A percentile compares a stretch with the other conserved stretches of the same genome.
These are phyloP conservation scores for Lichtheimia corymbifera DNA, from an alignment of 371 early-diverging fungal genomes.

Conservation along the genomic window DNA sequence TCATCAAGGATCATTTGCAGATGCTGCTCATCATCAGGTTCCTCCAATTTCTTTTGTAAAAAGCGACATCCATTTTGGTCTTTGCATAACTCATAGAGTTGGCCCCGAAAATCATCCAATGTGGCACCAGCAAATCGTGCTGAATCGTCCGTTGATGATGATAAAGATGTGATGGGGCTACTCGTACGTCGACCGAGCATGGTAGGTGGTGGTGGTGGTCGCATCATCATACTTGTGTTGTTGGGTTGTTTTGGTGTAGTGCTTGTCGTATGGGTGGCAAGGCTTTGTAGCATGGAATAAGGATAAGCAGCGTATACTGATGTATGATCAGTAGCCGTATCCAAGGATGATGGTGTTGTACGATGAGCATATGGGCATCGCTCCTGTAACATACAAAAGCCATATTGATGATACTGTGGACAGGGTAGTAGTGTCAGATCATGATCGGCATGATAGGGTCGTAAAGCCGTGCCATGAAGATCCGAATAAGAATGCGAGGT, in stretches of 20 bases:
- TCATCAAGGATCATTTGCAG: constrained; percentile 72
- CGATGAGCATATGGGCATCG: constrained; percentile 59
- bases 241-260: not conserved
- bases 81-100: constrained; percentile 78
- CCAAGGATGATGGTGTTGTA: constrained; percentile 12
- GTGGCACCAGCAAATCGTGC: constrained; percentile 67
- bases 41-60: constrained; percentile 84
- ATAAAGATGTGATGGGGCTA: constrained; percentile 9
- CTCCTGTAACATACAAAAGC: constrained; percentile 61
- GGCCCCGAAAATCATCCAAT: constrained; percentile 70
- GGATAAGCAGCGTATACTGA: constrained; percentile 13
- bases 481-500: constrained; percentile 34
- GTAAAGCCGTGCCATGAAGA: constrained; percentile 26
- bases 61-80: constrained; percentile 92
- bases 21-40: constrained; percentile 54
- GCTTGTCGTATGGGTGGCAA: constrained; percentile 1
- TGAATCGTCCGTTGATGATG: constrained; percentile 25
- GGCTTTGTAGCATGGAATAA: constrained; percentile 18
- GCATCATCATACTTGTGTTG: not conserved
- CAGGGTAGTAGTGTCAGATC: constrained; percentile 14
- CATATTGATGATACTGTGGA: constrained; percentile 56
- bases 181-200: constrained; percentile 13
- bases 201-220: not conserved
- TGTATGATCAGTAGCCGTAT: constrained; percentile 9
- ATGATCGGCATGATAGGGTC: constrained; percentile 5